Base-by-base conservation (phyloP, 495 filamentous ascomycete genomes). In the Penicillium verhagenii region DNA sequence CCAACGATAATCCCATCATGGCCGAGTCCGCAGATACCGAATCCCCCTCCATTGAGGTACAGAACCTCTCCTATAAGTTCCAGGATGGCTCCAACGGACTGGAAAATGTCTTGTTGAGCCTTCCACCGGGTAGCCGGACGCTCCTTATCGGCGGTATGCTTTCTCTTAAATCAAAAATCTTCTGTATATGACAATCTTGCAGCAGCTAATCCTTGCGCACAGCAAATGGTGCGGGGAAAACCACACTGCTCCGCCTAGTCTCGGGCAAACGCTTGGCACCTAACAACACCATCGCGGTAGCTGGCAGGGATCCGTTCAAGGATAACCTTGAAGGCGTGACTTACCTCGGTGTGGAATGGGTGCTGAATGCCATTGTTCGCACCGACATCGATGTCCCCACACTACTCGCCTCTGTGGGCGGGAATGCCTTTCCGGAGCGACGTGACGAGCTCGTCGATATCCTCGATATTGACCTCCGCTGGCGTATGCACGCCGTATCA, bases 151-250 rank as follows among this genome's bases (percentile, higher is more conserved):
- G 94, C 65, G 94, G 86, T 88, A 80, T 58, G 59, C n/a, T n/a
- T n/a, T 63, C 19, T 44, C 23, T 43, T 20, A 8, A 45, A 23
- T 47, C 44, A 19, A 11, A 24, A 28, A 25, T 49, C 16, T 20
- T n/a, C n/a, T 39, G 0, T 38, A 3, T 10, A 1, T 35, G 25
- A 16, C 9, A 7, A 35, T 1, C 1, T 8, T 3, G 1, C 18
- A 39, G 19, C 24, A 24, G 47, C 56, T 60, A 44, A 54, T 21
- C 8, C 20, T 33, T 52, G 13, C 19, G 31, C 35, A 50, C 60
- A 90, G 87, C 95, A 53, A 99, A 99, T 71, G 94, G 94, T 64
- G 93, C 95, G 16, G 94, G 94, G 38, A 99, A 99, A 68, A 97
- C 95, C 19, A 97, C 94, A 3, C 85, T 99, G 28, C 87, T 99